A percentile compares a stretch with the other conserved stretches of the same genome.
These are phyloP conservation scores for Selenicereus undatus DNA, from an alignment of 148 eudicot species.

Conservation along the genomic window DNA sequence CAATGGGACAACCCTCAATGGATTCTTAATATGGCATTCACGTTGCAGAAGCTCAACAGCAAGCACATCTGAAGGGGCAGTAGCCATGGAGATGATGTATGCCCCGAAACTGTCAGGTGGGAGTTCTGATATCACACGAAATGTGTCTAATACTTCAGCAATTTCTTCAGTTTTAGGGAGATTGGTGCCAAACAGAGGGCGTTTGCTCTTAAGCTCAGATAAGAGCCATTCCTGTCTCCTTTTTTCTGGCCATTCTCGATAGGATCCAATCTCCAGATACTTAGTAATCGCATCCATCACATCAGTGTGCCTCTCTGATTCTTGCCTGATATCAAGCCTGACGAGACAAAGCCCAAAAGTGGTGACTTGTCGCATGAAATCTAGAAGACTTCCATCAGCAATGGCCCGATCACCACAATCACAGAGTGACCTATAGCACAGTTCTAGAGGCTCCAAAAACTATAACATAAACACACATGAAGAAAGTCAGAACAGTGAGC, in stretches of 20 bases:
- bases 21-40: constrained; percentile 59
- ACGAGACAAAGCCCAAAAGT: constrained; percentile 91
- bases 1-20: constrained; percentile 81
- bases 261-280: constrained; percentile 75
- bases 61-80: constrained; percentile 90
- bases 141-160: constrained; percentile 76
- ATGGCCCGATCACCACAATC: constrained; percentile 78
- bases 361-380: constrained; percentile 85
- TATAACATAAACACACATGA: constrained; percentile 18
- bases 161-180: constrained; percentile 97
- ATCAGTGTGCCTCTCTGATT: constrained; percentile 84
- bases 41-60: constrained; percentile 91
- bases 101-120: constrained; percentile 83
- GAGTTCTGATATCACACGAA: constrained; percentile 73
- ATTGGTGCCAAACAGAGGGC: constrained; percentile 78
- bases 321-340: constrained; percentile 86
- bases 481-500: neutral
- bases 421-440: constrained; percentile 85
- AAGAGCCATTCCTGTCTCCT: constrained; percentile 84
- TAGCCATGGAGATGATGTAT: constrained; percentile 91
- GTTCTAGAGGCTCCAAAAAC: constrained; percentile 94
- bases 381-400: constrained; percentile 96
- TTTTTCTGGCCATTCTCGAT: constrained; percentile 80
- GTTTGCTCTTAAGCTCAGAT: constrained; percentile 78
- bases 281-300: constrained; percentile 75